Base-by-base conservation (phyloP, 2,329 filamentous ascomycete genomes). In the Ilyonectria sp. region DNA sequence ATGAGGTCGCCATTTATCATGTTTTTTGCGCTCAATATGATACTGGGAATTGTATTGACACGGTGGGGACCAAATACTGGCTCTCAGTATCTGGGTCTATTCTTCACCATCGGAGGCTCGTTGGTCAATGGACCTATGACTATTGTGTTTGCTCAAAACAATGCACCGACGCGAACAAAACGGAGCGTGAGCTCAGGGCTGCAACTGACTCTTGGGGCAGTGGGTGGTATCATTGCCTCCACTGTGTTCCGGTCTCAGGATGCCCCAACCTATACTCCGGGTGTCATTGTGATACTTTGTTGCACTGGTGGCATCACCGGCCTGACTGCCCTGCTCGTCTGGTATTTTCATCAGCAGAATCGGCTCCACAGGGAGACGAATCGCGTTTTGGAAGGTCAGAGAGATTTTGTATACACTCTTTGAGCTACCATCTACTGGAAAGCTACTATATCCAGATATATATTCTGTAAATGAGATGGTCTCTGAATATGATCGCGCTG, bases 121-220 rank as follows among this genome's bases (percentile, higher is more conserved):
- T 33, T 60, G 44, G 31, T 37, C 26, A 60, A 60, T 23, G 57
- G 57, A 3, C 57, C 57, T n/a, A 60, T 60, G 57, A 60, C 50
- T 11, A 60, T 60, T n/a, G 43, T 60, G 29, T 60, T 60, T 50
- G 57, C 57, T 8, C 57, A 60, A 13, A 60, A 60, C 31, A 60
- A 61, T 47, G 35, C 59, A 33, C 59, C 49, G 6, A 54, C 47
- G 17, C 15, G 47, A 31, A 37, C 37, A 52, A 61, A 61, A 35
- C 49, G 59, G 1, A 60, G 57, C 19, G 47, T 61, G 5, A 54
- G 49, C n/a, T 61, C 59, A 46, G 59, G 49, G 6, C 11, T 54
- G 35, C 59, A 54, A 23, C 21, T 61, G 3, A 46, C n/a, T 26
- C 37, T 44, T 6, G 59, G 59, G 4, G 59, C 49, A 4, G 40